phyloP scores from a whole-genome alignment of 2,329 filamentous ascomycete species.

The Ophiobolus disseminans region DNA sequence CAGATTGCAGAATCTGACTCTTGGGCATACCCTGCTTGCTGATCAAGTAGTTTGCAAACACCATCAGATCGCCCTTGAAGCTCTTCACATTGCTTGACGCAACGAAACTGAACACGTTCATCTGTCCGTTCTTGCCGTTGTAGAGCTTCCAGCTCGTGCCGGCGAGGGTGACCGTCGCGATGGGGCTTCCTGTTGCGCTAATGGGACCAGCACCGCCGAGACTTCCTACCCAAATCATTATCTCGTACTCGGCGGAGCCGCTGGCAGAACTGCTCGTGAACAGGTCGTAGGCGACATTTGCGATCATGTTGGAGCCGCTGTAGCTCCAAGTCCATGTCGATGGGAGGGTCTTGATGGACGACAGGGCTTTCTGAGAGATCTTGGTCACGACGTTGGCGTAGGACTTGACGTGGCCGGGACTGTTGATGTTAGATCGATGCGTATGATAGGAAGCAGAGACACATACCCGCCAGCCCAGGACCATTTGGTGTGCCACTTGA shows the following conservation, averaged over 20 bases:
- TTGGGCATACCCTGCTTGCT: conserved; percentile 55
- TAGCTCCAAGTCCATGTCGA: conserved; percentile 60
- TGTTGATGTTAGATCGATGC: conserved; percentile 11
- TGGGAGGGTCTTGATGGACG: conserved; percentile 51
- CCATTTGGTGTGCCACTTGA: conserved; percentile 56
- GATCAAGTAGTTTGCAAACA: conserved; percentile 65
- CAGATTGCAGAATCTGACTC: conserved; percentile 61
- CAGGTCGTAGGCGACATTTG: conserved; percentile 68
- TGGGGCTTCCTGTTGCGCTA: conserved; percentile 61
- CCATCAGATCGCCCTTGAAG: conserved; percentile 65
- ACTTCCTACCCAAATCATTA: conserved; percentile 71
- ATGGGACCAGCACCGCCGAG: conserved; percentile 66
- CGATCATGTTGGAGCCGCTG: conserved; percentile 57
- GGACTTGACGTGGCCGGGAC: conserved; percentile 50
- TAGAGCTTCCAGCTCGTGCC: conserved; percentile 66
- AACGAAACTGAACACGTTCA: conserved; percentile 68
- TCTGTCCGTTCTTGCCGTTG: conserved; percentile 65
- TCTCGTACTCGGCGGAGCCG: conserved; percentile 62
- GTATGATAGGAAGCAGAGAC: background rate
- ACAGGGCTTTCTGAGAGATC: conserved; percentile 42
- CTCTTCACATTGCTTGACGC: conserved; percentile 55
- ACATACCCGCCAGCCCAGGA: conserved; percentile 52
- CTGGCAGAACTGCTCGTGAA: conserved; percentile 62
- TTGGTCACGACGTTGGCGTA: conserved; percentile 53
- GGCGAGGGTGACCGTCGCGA: conserved; percentile 62